Evolutionary conservation across 192 early-diverging fungal genomes (phyloP).

Genomic region (Coemansia sp.): DNA sequence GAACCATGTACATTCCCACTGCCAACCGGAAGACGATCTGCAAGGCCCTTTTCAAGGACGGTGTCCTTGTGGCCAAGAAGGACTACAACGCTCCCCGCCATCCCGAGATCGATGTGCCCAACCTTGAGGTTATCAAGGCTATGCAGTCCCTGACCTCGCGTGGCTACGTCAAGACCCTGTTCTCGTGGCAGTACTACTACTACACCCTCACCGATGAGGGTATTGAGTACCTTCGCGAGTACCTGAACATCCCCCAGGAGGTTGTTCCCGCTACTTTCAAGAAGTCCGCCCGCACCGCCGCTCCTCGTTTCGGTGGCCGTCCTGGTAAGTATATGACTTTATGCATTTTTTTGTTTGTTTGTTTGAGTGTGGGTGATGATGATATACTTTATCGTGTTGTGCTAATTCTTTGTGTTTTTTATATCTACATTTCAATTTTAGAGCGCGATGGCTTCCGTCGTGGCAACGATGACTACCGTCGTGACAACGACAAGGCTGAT

Average conservation of each 20-base stretch:
- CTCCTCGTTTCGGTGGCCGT: constrained; percentile 64
- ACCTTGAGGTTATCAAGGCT: constrained; percentile 99
- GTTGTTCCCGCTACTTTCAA: constrained; percentile 97
- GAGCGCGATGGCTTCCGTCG: constrained; percentile 76
- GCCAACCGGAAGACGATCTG: constrained; percentile 96
- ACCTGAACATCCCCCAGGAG: constrained; percentile 95
- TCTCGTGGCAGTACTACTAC: constrained; percentile 99
- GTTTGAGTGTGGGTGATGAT: constrained; percentile 12
- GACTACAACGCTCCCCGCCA: constrained; percentile 97
- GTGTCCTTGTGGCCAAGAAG: constrained; percentile 98
- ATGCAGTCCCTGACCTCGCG: constrained; percentile 94
- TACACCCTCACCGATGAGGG: constrained; percentile 98
- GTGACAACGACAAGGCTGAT: constrained; percentile 88
- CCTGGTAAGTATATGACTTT: constrained; percentile 53
- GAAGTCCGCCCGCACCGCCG: constrained; percentile 82
- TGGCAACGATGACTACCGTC: constrained; percentile 84
- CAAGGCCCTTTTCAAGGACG: constrained; percentile 95
- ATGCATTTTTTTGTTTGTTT: not conserved
- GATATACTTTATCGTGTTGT: not conserved
- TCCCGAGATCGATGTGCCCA: constrained; percentile 94
- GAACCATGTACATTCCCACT: constrained; percentile 96
- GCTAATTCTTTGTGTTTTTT: constrained; percentile 9
- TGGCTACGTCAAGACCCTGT: constrained; percentile 92
- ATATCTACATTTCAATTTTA: constrained; percentile 36
- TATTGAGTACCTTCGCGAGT: constrained; percentile 95